Evolutionary conservation across 2,329 filamentous ascomycete genomes (phyloP).

Genomic region (Tolypocladium ophioglossoides): DNA sequence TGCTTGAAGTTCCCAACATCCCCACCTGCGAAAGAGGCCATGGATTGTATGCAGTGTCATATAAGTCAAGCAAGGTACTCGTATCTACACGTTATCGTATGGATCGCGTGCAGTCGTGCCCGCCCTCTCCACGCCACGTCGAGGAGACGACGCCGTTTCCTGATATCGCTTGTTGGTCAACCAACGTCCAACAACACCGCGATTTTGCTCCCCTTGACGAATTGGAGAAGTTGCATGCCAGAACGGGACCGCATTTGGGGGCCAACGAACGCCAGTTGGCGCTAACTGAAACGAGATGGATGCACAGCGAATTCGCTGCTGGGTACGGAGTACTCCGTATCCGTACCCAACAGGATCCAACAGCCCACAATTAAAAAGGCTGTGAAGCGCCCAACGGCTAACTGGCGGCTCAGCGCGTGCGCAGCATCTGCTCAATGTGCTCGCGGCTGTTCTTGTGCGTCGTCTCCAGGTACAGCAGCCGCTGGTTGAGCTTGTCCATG

Average conservation of each 20-base stretch:
- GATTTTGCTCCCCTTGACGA: neutral
- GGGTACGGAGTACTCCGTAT: no score
- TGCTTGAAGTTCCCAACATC: neutral
- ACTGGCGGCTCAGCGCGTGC: conserved; percentile 28
- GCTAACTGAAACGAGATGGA: neutral
- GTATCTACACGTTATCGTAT: neutral
- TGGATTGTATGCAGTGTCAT: neutral
- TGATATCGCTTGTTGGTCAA: neutral
- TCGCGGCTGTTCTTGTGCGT: conserved; percentile 90
- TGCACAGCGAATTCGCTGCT: neutral
- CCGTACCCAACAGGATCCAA: neutral
- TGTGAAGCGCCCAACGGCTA: neutral
- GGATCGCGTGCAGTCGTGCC: neutral
- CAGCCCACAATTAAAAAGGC: neutral
- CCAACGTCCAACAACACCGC: neutral
- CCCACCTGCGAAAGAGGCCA: neutral
- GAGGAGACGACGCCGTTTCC: neutral
- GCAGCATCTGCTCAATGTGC: conserved; percentile 80
- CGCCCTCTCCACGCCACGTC: neutral
- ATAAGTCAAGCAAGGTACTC: neutral
- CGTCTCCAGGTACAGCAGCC: conserved; percentile 84
- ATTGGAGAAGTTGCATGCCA: no score
- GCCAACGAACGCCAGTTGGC: neutral
- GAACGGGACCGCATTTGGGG: neutral
- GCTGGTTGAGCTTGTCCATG: conserved; percentile 74